Conservation (phyloP, 441 rosid genomes). For the Erodium trifolium region DNA sequence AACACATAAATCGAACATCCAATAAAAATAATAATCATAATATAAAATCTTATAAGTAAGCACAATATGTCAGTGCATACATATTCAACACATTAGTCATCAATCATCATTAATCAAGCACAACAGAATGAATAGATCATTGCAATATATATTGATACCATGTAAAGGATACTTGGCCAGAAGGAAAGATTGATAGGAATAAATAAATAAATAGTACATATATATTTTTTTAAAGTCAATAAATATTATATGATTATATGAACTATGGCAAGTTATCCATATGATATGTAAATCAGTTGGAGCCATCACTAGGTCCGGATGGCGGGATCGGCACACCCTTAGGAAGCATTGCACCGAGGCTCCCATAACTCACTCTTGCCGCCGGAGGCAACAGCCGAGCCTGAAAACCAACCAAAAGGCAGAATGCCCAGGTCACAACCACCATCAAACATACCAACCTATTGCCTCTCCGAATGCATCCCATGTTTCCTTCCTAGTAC, state of each 20-base stretch:
- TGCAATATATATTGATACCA: no score
- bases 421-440: slow-evolving; percentile 11
- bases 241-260: not conserved
- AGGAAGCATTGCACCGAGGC: slow-evolving; percentile 31
- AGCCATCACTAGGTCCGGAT: slow-evolving; percentile 42
- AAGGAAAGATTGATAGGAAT: no score
- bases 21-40: no score
- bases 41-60: no score
- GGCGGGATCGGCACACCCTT: slow-evolving; percentile 45
- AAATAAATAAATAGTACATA: not conserved
- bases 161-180: no score
- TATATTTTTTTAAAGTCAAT: no score
- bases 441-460: slow-evolving; percentile 17
- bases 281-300: slow-evolving; percentile 19
- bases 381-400: slow-evolving; percentile 24
- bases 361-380: slow-evolving; percentile 10
- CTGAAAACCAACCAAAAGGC: slow-evolving; percentile 13
- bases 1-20: no score
- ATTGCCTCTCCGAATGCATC: slow-evolving; percentile 9
- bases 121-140: no score
- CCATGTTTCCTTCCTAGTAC: slow-evolving; percentile 14
- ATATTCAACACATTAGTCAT: no score
- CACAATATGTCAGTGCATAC: no score
- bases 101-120: no score
- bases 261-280: no score